phyloP scores from a whole-genome alignment of 2,329 filamentous ascomycete genomes.

The Allantophomopsis cytisporea region DNA sequence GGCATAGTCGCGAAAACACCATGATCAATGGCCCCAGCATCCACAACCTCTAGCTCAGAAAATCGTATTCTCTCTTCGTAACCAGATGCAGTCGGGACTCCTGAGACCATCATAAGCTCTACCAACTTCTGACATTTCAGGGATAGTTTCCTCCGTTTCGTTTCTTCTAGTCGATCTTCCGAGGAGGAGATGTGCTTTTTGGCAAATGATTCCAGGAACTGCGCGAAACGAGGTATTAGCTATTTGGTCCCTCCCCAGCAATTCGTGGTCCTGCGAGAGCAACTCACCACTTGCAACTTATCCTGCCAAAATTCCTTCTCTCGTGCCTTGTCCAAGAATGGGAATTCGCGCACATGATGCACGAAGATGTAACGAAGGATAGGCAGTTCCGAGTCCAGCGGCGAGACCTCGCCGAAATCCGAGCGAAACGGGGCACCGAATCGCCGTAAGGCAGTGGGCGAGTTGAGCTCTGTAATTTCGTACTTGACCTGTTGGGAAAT shows the following conservation, averaged over 20 bases:
- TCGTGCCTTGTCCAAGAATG: slow-evolving; percentile 88
- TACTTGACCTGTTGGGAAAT: slow-evolving; percentile 77
- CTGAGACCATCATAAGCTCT: slow-evolving; percentile 99
- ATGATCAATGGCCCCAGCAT: slow-evolving; percentile 82
- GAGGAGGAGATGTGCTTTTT: slow-evolving; percentile 95
- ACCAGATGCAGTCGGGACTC: slow-evolving; percentile 85
- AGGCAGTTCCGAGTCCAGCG: slow-evolving; percentile 85
- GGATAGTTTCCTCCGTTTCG: slow-evolving; percentile 84
- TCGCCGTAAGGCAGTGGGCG: slow-evolving; percentile 82
- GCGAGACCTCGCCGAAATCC: slow-evolving; percentile 82
- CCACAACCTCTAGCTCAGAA: slow-evolving; percentile 92
- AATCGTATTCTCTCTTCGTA: slow-evolving; percentile 97
- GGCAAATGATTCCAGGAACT: slow-evolving; percentile 96
- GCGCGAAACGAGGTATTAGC: slow-evolving; percentile 3
- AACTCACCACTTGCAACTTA: slow-evolving; percentile 78
- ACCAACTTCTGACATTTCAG: slow-evolving; percentile 90
- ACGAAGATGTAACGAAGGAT: slow-evolving; percentile 95
- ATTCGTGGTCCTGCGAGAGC: not conserved
- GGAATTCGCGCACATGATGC: slow-evolving; percentile 94
- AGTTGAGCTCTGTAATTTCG: slow-evolving; percentile 88
- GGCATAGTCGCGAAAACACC: slow-evolving; percentile 78
- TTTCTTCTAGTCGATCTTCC: slow-evolving; percentile 90
- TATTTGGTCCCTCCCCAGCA: not conserved
- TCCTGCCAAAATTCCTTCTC: slow-evolving; percentile 99
- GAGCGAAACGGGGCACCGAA: slow-evolving; percentile 95